Conservation (phyloP, 768 basidiomycete species). For the Filobasidium wieringae region DNA sequence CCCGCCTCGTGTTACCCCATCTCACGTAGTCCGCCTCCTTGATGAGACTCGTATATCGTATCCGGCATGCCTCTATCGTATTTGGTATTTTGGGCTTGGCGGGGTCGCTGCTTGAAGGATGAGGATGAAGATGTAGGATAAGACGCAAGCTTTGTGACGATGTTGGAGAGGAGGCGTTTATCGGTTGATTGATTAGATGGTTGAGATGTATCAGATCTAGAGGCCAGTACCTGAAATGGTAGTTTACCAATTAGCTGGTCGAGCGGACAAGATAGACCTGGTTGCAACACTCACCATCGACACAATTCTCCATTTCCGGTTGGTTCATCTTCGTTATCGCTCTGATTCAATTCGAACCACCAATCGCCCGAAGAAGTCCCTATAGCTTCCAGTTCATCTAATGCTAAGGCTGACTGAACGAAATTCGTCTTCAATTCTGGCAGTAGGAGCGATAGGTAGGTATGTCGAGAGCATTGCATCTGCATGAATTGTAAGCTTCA, state of each 20-base stretch:
- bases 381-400: neutral
- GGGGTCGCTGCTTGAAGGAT: conserved; percentile 58
- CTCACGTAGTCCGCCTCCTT: conserved; percentile 96
- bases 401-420: conserved; percentile 60
- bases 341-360: conserved; percentile 70
- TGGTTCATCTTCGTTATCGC: neutral
- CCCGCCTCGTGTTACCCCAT: conserved; percentile 90
- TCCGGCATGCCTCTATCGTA: conserved; percentile 73
- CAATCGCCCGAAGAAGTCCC: conserved; percentile 51
- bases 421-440: conserved; percentile 79
- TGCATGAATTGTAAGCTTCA: conserved; percentile 9
- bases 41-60: conserved; percentile 85
- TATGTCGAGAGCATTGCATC: conserved; percentile 67
- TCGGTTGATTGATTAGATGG: conserved; percentile 44
- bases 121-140: conserved; percentile 55
- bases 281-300: conserved; percentile 62
- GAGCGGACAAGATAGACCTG: neutral
- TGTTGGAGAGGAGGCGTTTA: conserved; percentile 37
- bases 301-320: conserved; percentile 22
- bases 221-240: conserved; percentile 92
- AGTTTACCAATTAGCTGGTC: no score
- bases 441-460: conserved; percentile 82
- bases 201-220: conserved; percentile 83
- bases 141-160: conserved; percentile 48
- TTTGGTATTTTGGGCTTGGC: neutral